Evolutionary conservation across 2,329 filamentous ascomycete species (phyloP), one percentile per base, ranked within the genome.

Genomic region (Blastomyces emzantsi): DNA sequence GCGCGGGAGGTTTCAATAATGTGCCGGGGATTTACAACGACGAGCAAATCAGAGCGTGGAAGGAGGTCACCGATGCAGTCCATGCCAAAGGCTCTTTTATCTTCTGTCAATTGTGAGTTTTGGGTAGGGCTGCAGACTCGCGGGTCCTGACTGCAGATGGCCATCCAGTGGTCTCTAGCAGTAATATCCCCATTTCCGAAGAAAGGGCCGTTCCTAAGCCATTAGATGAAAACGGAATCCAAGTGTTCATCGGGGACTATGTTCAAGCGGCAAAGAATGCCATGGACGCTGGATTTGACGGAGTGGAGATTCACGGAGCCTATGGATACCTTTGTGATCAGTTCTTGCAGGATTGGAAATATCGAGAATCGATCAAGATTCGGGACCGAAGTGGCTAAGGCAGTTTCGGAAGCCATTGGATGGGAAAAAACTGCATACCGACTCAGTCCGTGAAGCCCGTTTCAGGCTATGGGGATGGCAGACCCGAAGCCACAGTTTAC

Each of bases 401-500:
- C 77, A 51, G 70, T 83, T 2, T 73, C 74, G 1, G 70, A 74
- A 9, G 76, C 77, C 0, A 67, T 83, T 3, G 82, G 82, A 0
- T 70, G 76, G 0, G 75, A 81, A 1, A 76, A 75, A 6, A 68
- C 80, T 1, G 79, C 72, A 2, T 77, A 82, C 22, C 78, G 81
- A 0, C 69, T 84, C n/a, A 79, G 77, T n/a, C 76, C 68, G n/a
- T 83, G 62, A 64, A 73, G 70, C 60, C 66, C 66, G 1, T 77
- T 76, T 69, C 73, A 77, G 67, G 75, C 67, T 8, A 77, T 89
- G 86, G 75, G 76, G 41, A 87, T 88, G 84, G 67, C 73, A 0
- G 79, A 90, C 55, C 86, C 86, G 0, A 69, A 84, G 9, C 83
- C 86, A 0, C 86, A 90, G 65, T 90, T 89, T 69, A 76, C 75